Evolutionary conservation across 768 basidiomycete species (phyloP).

Genomic region (Suillus paluster): DNA sequence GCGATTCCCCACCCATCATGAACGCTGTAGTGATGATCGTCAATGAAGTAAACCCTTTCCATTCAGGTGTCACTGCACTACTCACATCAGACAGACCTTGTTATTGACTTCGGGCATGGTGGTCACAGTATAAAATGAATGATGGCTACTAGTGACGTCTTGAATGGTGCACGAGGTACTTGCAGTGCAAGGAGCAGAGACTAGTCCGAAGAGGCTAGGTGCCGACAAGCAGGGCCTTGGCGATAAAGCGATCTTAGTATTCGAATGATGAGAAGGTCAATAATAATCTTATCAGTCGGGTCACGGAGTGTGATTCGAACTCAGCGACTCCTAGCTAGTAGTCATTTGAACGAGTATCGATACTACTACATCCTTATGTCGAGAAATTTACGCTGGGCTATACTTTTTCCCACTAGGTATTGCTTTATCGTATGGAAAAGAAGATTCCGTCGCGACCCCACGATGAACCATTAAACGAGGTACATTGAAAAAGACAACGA

Average conservation of each 20-base stretch:
- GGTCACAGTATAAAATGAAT: background rate
- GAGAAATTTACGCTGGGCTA: too few species aligned
- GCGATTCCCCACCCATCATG: slow-evolving; percentile 97
- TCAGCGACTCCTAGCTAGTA: background rate
- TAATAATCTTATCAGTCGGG: background rate
- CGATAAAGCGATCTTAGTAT: slow-evolving; percentile 2
- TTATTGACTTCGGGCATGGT: slow-evolving; percentile 66
- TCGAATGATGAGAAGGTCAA: background rate
- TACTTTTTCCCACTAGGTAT: too few species aligned
- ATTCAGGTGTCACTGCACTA: background rate
- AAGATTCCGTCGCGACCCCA: too few species aligned
- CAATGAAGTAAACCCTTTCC: background rate
- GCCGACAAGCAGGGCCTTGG: background rate
- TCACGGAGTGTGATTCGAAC: background rate
- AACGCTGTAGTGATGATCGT: slow-evolving; percentile 53
- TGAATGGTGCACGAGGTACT: background rate
- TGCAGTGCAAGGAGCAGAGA: background rate
- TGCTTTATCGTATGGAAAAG: too few species aligned
- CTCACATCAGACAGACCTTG: slow-evolving; percentile 92
- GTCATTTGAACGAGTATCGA: too few species aligned
- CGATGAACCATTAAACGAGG: too few species aligned
- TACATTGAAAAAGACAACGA: too few species aligned
- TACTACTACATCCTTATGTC: too few species aligned
- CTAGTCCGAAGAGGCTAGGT: background rate
- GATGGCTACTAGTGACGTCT: background rate